These are phyloP conservation scores for Drechslerella coelobrocha DNA, from an alignment of 2,329 filamentous ascomycete genomes.

Conservation along the genomic window DNA sequence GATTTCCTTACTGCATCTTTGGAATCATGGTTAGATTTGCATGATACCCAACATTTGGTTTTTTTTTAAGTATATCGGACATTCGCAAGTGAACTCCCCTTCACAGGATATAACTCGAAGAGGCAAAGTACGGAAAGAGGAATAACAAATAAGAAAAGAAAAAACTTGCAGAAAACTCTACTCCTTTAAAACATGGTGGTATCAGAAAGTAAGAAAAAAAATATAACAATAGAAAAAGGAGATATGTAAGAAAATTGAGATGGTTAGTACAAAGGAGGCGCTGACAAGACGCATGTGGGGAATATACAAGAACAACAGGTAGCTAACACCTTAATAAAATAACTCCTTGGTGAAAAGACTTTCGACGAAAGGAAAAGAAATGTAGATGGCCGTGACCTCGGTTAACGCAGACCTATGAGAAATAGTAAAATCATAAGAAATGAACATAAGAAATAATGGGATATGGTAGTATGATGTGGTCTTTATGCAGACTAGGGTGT, in stretches of 20 bases:
- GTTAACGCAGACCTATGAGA: not conserved
- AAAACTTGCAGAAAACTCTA: not conserved
- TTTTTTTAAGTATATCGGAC: not conserved
- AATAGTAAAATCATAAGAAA: not conserved
- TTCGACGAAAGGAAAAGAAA: slow-evolving; percentile 6
- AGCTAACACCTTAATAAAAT: not conserved
- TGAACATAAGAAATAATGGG: not conserved
- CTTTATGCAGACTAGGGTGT: not conserved
- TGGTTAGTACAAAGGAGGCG: not conserved
- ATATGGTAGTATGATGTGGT: not conserved
- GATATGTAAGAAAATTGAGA: not conserved
- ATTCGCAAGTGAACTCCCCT: not conserved
- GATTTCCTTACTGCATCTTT: not conserved
- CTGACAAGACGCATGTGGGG: slow-evolving; percentile 19
- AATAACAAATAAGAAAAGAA: not conserved
- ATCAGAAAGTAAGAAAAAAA: slow-evolving; percentile 9
- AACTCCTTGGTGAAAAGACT: not conserved
- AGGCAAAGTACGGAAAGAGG: not conserved
- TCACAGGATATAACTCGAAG: not conserved
- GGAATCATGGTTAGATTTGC: slow-evolving; percentile 1
- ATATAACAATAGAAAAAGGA: slow-evolving; percentile 4
- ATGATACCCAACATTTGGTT: slow-evolving; percentile 28
- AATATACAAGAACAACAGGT: slow-evolving; percentile 12
- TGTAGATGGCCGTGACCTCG: not conserved
- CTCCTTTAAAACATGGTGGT: slow-evolving; percentile 10